These are phyloP conservation scores for Lepiota brunneoincarnata DNA, from an alignment of 768 basidiomycete species.

Conservation along the genomic window DNA sequence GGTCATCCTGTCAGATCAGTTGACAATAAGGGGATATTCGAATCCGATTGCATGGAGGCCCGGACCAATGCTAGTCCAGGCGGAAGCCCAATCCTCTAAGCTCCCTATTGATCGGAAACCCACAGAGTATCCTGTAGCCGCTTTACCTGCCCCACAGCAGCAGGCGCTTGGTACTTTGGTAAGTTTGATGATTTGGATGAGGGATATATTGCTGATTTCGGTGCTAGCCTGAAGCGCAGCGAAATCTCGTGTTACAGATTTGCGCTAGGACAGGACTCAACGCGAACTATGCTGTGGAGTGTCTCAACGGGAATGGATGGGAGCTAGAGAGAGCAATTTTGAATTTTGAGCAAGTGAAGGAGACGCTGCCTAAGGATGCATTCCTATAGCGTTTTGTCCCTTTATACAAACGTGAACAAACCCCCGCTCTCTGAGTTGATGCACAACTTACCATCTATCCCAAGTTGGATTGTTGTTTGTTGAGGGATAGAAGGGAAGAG, in stretches of 20 bases:
- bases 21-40: constrained; percentile 81
- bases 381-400: constrained; percentile 35
- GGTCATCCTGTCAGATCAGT: constrained; percentile 84
- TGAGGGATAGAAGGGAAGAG: not conserved
- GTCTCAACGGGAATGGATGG: constrained; percentile 84
- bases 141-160: constrained; percentile 43
- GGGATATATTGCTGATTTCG: constrained; percentile 3
- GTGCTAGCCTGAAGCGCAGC: constrained; percentile 68
- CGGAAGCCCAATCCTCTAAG: constrained; percentile 29
- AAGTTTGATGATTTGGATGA: constrained; percentile 25
- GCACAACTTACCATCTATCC: not conserved
- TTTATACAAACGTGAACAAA: not conserved
- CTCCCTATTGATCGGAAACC: constrained; percentile 20
- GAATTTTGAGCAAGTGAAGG: constrained; percentile 90
- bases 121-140: constrained; percentile 23
- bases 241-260: constrained; percentile 66
- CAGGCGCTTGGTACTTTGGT: constrained; percentile 57
- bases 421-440: not conserved
- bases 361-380: constrained; percentile 54
- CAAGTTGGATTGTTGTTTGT: constrained; percentile 2
- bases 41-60: constrained; percentile 76
- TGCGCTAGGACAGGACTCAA: constrained; percentile 77
- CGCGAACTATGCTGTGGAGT: constrained; percentile 77
- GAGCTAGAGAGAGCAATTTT: constrained; percentile 72
- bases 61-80: constrained; percentile 73